These are phyloP conservation scores for Lasiosphaeria ovina DNA, from an alignment of 495 filamentous ascomycete genomes.

Conservation along the genomic window DNA sequence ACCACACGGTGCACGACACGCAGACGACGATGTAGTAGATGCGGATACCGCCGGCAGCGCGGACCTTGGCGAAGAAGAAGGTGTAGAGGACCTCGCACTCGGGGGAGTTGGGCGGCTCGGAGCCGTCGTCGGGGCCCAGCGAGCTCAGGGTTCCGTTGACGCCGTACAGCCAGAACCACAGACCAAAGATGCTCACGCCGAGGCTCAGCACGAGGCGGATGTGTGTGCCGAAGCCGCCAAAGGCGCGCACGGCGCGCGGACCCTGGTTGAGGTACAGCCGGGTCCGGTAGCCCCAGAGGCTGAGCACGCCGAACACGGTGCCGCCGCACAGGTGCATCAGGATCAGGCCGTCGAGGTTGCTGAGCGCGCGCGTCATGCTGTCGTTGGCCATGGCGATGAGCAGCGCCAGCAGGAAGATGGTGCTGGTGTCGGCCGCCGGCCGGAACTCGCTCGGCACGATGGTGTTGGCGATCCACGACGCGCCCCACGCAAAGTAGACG, in stretches of 20 bases:
- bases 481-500: conserved; percentile 31
- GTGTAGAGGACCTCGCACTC: conserved; percentile 25
- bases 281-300: conserved; percentile 30
- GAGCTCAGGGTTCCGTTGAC: conserved; percentile 5
- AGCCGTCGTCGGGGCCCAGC: conserved; percentile 15
- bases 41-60: conserved; percentile 19
- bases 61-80: conserved; percentile 27
- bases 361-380: conserved; percentile 13
- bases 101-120: conserved; percentile 12
- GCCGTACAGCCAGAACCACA: conserved; percentile 31
- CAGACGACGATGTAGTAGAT: conserved; percentile 25
- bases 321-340: conserved; percentile 32
- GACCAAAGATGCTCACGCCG: conserved; percentile 25
- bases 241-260: conserved; percentile 19
- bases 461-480: conserved; percentile 24
- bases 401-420: conserved; percentile 28
- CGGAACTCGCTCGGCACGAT: conserved; percentile 26
- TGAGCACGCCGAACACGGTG: conserved; percentile 26
- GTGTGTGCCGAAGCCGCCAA: conserved; percentile 29
- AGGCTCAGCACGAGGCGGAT: conserved; percentile 20
- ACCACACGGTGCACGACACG: conserved; percentile 20
- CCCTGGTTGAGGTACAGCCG: conserved; percentile 23
- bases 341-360: conserved; percentile 25
- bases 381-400: conserved; percentile 26
- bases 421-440: conserved; percentile 22